Percentiles rank a stretch among this genome's conserved stretches.
Evolutionary conservation across 2,329 filamentous ascomycete genomes (phyloP).

Genomic region (Pyricularia sp.): DNA sequence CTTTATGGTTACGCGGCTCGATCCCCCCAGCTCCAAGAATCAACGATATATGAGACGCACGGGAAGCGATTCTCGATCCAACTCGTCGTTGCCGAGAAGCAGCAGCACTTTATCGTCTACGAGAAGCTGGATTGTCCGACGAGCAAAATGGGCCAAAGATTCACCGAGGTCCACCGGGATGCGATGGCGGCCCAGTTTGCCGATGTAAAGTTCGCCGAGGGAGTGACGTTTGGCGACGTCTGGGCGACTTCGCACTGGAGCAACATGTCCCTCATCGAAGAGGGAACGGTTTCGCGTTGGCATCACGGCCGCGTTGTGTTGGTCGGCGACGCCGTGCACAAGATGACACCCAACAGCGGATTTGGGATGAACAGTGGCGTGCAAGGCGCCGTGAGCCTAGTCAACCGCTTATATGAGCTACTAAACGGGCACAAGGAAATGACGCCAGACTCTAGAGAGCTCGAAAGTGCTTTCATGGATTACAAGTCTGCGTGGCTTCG

Average conservation of each 20-base stretch:
- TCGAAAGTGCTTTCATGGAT: not conserved
- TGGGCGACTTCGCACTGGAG: conserved; percentile 62
- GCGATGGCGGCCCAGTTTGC: conserved; percentile 4
- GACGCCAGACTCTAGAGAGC: not conserved
- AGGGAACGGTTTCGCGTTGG: conserved; percentile 89
- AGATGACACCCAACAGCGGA: conserved; percentile 7
- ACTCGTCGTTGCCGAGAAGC: not conserved
- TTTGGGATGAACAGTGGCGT: conserved; percentile 5
- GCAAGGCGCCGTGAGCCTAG: conserved; percentile 3
- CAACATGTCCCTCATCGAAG: conserved; percentile 1
- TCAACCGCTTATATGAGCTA: conserved; percentile 1
- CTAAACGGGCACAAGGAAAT: not conserved
- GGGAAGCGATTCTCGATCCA: not conserved
- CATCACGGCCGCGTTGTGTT: conserved; percentile 69
- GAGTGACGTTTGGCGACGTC: not conserved
- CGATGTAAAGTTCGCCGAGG: not conserved
- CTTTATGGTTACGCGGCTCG: not conserved
- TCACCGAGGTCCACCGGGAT: conserved; percentile 9
- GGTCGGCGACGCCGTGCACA: conserved; percentile 7
- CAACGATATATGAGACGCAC: not conserved
- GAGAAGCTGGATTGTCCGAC: not conserved
- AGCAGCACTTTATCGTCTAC: not conserved
- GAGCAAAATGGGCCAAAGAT: not conserved
- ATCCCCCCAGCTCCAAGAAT: not conserved
- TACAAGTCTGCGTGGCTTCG: not conserved